Evolutionary conservation across 2,329 filamentous ascomycete genomes (phyloP).

Genomic region (Pestalotiopsis sp.): DNA sequence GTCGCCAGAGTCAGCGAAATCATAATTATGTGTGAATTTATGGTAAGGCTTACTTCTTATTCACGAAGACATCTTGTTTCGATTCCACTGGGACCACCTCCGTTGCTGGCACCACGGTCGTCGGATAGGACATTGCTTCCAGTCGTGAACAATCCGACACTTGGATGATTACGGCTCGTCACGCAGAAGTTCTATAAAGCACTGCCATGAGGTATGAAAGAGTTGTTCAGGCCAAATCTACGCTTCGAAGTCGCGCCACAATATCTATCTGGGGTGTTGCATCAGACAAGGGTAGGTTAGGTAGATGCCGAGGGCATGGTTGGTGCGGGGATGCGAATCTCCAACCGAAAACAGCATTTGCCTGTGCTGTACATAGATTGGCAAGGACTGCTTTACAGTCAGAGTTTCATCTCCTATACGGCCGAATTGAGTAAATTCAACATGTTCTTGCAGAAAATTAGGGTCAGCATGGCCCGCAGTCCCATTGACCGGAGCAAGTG

Average conservation of each 20-base stretch:
- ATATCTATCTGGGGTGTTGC: neutral
- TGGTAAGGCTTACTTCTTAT: neutral
- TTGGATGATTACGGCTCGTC: neutral
- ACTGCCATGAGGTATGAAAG: neutral
- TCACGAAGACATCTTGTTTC: neutral
- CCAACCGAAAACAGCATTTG: neutral
- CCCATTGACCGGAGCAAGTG: no score
- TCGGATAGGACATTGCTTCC: neutral
- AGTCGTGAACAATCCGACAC: neutral
- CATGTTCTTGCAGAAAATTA: no score
- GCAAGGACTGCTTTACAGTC: neutral
- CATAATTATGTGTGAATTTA: neutral
- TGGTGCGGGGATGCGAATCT: neutral
- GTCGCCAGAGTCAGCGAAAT: neutral
- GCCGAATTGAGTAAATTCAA: no score
- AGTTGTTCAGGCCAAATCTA: neutral
- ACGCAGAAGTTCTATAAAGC: neutral
- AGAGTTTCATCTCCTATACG: neutral
- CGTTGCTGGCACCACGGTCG: neutral
- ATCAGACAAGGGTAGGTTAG: neutral
- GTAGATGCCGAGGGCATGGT: neutral
- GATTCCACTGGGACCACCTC: neutral
- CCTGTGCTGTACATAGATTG: neutral
- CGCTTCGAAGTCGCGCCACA: neutral
- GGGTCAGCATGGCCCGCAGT: no score